Evolutionary conservation across 2,329 filamentous ascomycete genomes (phyloP).

Genomic region (Claviceps capensis): DNA sequence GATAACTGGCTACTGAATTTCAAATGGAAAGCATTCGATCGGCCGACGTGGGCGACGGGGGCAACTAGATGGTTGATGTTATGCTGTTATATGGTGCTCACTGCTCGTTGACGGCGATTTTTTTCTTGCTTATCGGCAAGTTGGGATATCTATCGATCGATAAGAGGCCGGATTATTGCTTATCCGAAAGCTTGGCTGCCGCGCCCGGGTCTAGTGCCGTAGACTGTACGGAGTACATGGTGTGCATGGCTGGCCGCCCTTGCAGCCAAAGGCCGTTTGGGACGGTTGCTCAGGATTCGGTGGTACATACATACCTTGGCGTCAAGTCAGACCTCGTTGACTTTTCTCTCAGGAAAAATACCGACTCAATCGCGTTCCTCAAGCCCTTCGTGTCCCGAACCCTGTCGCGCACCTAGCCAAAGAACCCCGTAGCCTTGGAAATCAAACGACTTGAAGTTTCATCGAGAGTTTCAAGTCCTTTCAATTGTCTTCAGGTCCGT

Average conservation of each 20-base stretch:
- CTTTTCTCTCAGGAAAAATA: background rate
- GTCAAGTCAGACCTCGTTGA: background rate
- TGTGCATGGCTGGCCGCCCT: too few relatives aligned
- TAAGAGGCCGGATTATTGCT: conserved; percentile 19
- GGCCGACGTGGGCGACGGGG: background rate
- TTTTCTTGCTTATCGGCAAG: conserved; percentile 14
- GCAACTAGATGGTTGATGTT: background rate
- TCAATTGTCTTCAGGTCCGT: background rate
- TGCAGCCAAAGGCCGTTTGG: background rate
- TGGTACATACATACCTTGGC: background rate
- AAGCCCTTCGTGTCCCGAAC: background rate
- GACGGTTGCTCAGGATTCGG: too few relatives aligned
- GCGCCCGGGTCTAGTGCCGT: background rate
- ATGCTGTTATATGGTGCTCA: background rate
- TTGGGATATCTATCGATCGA: conserved; percentile 8
- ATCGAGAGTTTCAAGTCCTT: background rate
- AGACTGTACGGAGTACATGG: too few relatives aligned
- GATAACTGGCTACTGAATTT: too few relatives aligned
- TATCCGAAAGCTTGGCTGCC: conserved; percentile 10
- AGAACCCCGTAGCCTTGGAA: background rate
- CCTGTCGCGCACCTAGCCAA: background rate
- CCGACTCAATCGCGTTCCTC: background rate
- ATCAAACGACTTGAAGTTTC: background rate
- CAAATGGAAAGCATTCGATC: background rate
- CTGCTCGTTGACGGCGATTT: conserved; percentile 11